phyloP scores from a whole-genome alignment of 176 grass and related monocot species.

The Aegilops speltoides region DNA sequence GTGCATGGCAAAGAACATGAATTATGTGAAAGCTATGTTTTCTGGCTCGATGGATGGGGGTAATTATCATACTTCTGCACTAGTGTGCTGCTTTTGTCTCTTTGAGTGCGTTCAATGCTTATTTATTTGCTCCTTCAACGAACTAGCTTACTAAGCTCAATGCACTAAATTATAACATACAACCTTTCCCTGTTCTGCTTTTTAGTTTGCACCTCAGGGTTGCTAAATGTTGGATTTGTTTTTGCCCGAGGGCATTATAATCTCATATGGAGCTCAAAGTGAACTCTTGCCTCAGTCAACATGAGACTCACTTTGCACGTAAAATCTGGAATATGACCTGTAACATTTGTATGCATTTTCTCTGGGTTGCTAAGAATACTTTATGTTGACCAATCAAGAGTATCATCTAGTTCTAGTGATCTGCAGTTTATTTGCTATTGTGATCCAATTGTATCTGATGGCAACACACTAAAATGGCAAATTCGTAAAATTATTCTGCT shows the following conservation, averaged over 20 bases:
- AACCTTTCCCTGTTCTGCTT: not conserved
- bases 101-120: not conserved
- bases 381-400: not conserved
- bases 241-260: not conserved
- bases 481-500: not conserved
- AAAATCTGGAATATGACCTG: not conserved
- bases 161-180: not conserved
- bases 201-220: not conserved
- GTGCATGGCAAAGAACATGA: conserved; percentile 82
- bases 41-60: conserved; percentile 98
- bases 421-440: conserved; percentile 11
- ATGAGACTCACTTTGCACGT: not conserved
- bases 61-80: conserved; percentile 40
- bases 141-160: not conserved
- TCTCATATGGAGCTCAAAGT: not conserved
- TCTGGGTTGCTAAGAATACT: not conserved
- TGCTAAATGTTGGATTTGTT: not conserved
- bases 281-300: not conserved
- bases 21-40: conserved; percentile 89
- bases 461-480: not conserved
- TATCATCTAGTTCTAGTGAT: conserved; percentile 12
- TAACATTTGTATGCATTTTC: not conserved
- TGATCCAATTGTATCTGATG: not conserved
- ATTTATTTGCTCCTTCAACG: not conserved
- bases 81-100: not conserved